Evolutionary conservation across 345 rosid species (phyloP).

Genomic region (Lepidium aucheri): DNA sequence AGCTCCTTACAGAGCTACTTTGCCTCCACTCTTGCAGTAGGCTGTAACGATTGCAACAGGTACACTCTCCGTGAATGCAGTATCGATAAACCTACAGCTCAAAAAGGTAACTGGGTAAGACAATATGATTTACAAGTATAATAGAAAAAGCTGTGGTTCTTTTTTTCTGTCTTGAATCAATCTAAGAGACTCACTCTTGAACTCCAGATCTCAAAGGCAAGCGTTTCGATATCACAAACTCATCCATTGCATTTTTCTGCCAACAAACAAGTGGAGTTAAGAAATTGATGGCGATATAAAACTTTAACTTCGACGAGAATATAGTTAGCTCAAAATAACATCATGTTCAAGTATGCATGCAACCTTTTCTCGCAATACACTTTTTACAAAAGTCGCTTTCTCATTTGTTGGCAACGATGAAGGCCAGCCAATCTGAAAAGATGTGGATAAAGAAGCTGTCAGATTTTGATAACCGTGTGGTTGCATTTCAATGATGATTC

Average conservation of each 20-base stretch:
- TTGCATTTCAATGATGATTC: neutral
- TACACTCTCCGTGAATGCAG: slow-evolving; percentile 50
- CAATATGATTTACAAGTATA: neutral
- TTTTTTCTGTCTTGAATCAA: neutral
- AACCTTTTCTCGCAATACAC: slow-evolving; percentile 74
- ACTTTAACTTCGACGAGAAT: neutral
- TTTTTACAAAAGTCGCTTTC: slow-evolving; percentile 59
- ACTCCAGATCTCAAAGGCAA: slow-evolving; percentile 80
- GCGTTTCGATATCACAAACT: slow-evolving; percentile 49
- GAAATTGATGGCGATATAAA: neutral
- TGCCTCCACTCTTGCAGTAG: slow-evolving; percentile 69
- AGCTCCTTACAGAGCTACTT: slow-evolving; percentile 51
- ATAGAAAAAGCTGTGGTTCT: neutral
- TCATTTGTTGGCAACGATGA: slow-evolving; percentile 83
- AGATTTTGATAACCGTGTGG: neutral
- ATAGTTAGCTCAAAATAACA: neutral
- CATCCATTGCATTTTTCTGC: slow-evolving; percentile 78
- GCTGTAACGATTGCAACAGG: slow-evolving; percentile 57
- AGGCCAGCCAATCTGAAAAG: slow-evolving; percentile 92
- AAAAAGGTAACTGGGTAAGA: neutral
- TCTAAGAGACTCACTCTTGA: slow-evolving; percentile 56
- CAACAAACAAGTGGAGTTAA: slow-evolving; percentile 26
- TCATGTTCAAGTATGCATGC: neutral
- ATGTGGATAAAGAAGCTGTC: neutral
- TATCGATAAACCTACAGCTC: slow-evolving; percentile 67